phyloP scores from a whole-genome alignment of 2,329 filamentous ascomycete genomes.

The Annulohypoxylon truncatum region DNA sequence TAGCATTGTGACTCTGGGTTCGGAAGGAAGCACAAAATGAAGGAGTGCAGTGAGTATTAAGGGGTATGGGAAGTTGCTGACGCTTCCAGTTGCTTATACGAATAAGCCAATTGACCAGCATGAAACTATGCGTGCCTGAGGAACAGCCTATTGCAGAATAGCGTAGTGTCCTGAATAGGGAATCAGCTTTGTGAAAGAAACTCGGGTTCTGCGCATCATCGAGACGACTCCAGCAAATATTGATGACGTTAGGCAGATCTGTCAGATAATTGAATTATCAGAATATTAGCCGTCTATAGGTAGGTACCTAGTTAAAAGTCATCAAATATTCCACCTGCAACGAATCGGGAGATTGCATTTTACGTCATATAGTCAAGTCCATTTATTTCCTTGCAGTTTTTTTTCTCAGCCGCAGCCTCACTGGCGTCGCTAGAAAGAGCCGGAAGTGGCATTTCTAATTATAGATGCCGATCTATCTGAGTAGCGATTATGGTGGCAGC shows the following conservation, averaged over 20 bases:
- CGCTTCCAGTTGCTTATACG: conserved; percentile 6
- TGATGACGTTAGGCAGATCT: conserved; percentile 16
- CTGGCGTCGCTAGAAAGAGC: conserved; percentile 26
- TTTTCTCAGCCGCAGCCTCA: conserved; percentile 22
- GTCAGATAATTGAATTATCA: conserved; percentile 4
- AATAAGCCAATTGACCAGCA: conserved; percentile 14
- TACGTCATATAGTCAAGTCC: not conserved
- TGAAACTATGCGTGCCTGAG: not conserved
- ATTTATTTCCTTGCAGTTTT: not conserved
- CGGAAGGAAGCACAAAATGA: conserved; percentile 14
- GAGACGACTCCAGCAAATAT: not conserved
- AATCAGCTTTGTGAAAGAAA: not conserved
- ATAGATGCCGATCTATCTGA: conserved; percentile 15
- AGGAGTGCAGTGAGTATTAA: conserved; percentile 3
- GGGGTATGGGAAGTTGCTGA: not conserved
- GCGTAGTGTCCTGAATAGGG: conserved; percentile 2
- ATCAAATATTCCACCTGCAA: conserved; percentile 4
- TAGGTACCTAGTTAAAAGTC: conserved; percentile 1
- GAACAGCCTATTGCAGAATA: conserved; percentile 5
- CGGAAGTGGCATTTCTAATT: conserved; percentile 30
- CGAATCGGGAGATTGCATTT: not conserved
- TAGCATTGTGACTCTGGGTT: not conserved
- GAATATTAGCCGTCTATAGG: not conserved
- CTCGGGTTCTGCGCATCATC: not conserved
- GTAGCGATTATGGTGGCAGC: not conserved